Evolutionary conservation across 2,329 filamentous ascomycete species (phyloP), one percentile per base, ranked within the genome.

Genomic region (Cladosporium sp.): DNA sequence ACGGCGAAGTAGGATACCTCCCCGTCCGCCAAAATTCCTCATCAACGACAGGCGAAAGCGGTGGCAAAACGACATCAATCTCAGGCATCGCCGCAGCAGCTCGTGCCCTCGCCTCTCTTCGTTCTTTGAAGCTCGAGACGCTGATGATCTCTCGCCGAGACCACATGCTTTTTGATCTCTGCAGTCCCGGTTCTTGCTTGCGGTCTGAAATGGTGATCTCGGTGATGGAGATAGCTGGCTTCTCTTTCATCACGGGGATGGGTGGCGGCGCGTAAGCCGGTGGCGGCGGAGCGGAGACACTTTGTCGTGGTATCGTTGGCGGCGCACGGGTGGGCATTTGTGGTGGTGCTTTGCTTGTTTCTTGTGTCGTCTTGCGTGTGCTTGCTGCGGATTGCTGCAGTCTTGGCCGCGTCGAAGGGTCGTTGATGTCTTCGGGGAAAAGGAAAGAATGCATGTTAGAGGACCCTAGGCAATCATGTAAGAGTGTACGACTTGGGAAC

Each of bases 11-110:
- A 28, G 61, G 61, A 35, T 56, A 63, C 7, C 50, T 16, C 5
- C 61, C 61, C 8, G 61, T 63, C 16, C 37, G 50, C 61, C 61
- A 63, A 35, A 63, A 56, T 11, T 56, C 61, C 2, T 56, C 61
- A 46, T 63, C 61, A 44, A 63, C 61, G 18, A 56, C 50, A 6
- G 61, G 50, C 16, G 61, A 63, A 26, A 63, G 35, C 21, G 50
- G 50, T 52, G 50, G 61, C 18, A 63, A 33, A 7, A 33, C 14
- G 14, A 56, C 23, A 8, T 55, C 60, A 11, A 46, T 26, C 4
- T 29, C 29, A 23, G 18, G 5, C n/a, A 35, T 7, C 2, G 16
- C 18, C 26, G 44, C 40, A 3, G 55, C 35, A 8, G 18, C 31
- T 53, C 49, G 21, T 14, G 49, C 23, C n/a, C 33, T 63, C 26